Percentiles rank a stretch among this genome's conserved stretches.
Conservation (phyloP, 305 asterid genomes). For the Fraxinus sp. region DNA sequence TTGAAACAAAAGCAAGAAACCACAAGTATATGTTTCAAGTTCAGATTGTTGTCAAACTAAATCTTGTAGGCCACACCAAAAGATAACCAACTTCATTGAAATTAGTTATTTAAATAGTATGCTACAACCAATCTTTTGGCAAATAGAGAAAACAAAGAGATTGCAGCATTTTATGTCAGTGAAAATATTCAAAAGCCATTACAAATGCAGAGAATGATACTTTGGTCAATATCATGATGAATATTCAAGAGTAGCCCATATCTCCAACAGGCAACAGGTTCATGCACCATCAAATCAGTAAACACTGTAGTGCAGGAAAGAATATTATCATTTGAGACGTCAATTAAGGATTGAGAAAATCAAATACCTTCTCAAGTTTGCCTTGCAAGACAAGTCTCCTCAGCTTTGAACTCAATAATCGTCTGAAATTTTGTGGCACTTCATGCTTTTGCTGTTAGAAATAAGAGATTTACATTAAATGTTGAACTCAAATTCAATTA, state of each 20-base stretch:
- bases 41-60: neutral
- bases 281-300: neutral
- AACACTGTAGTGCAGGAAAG: neutral
- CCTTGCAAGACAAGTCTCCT: slow-evolving; percentile 50
- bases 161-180: neutral
- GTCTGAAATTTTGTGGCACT: slow-evolving; percentile 44
- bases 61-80: neutral
- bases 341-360: neutral
- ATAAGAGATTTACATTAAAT: neutral
- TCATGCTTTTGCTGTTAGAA: slow-evolving; percentile 43
- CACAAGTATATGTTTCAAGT: neutral
- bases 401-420: slow-evolving; percentile 45
- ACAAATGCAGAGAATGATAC: neutral
- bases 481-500: neutral
- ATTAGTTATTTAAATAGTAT: neutral
- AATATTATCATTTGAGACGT: neutral
- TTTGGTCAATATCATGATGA: neutral
- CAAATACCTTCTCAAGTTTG: slow-evolving; percentile 48
- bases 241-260: neutral
- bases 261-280: neutral
- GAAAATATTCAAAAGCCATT: neutral
- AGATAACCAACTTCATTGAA: neutral
- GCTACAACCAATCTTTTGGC: neutral
- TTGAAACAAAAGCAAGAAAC: neutral
- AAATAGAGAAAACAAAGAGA: neutral